Evolutionary conservation across 495 filamentous ascomycete genomes (phyloP), one percentile per base, ranked within the genome.

Genomic region (Xylaria nigripes): DNA sequence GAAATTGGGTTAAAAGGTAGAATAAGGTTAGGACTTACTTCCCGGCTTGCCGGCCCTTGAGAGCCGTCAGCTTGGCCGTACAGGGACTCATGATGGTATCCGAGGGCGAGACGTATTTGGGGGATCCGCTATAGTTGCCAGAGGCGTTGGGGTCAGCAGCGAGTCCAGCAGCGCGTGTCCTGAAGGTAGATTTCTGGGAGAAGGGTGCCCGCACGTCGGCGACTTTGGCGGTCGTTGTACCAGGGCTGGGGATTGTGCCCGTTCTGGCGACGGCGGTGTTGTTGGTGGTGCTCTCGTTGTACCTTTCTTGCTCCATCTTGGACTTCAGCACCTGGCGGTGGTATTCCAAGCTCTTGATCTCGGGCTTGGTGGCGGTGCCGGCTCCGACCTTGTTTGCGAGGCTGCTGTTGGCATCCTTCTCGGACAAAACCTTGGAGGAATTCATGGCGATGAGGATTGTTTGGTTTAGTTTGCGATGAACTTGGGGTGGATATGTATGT

Each of bases 81-180:
- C 89, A 91, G 15, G 91, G 91, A 56, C 86, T 90, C 86, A 94
- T 86, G 71, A 96, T 89, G 66, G 82, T 86, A 64, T 96, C 91
- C 10, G 88, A 93, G 0, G 91, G 91, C n/a, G 87, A 93, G 65
- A 95, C 74, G 72, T 94, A 96, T 54, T 79, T 72, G 62, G 82
- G 79, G 50, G 82, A 74, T 45, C 61, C 61, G 55, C 76, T 80
- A 54, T 21, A 25, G 47, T 21, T 12, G 34, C 49, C 44, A 43
- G 45, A n/a, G 24, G 38, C 45, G 44, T 18, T 50, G 25, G 55
- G 23, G 57, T 60, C 48, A 62, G 52, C 57, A 60, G 62, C 13
- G 22, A 42, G 50, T 42, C 45, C 18, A 41, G 48, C 13, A 41
- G 48, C 47, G 44, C 50, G 40, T 19, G 47, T 58, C 44, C 51